A percentile compares a stretch with the other conserved stretches of the same genome.
Conservation (phyloP, 2,329 filamentous ascomycete genomes). For the Alternaria conjuncta region DNA sequence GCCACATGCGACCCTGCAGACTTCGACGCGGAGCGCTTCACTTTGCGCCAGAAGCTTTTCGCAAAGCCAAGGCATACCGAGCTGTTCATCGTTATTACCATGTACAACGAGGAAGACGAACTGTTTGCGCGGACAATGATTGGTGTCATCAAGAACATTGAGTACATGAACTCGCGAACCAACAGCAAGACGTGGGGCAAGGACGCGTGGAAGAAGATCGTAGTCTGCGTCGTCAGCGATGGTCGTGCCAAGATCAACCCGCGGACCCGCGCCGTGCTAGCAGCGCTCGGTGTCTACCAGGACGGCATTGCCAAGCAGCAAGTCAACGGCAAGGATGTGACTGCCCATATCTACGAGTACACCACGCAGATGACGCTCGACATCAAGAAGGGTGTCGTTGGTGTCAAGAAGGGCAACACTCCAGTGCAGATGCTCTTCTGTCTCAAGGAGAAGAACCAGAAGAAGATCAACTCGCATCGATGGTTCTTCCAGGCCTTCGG, state of each 20-base stretch:
- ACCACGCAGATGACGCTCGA: constrained; percentile 85
- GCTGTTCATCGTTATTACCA: constrained; percentile 94
- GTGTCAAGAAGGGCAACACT: constrained; percentile 80
- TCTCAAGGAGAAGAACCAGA: constrained; percentile 99
- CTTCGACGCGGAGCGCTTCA: constrained; percentile 89
- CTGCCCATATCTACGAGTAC: constrained; percentile 95
- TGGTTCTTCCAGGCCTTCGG: constrained; percentile 99
- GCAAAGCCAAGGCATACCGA: constrained; percentile 92
- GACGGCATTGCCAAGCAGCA: constrained; percentile 98
- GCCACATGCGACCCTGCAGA: constrained; percentile 91
- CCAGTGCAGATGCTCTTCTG: constrained; percentile 98
- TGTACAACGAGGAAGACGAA: constrained; percentile 99
- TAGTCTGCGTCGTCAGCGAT: constrained; percentile 96
- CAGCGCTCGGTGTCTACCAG: constrained; percentile 95
- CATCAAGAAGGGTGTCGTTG: constrained; percentile 88
- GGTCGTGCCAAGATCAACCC: constrained; percentile 97
- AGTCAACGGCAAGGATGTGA: constrained; percentile 95
- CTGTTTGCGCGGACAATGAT: constrained; percentile 95
- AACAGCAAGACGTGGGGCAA: constrained; percentile 98
- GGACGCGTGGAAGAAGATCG: constrained; percentile 99
- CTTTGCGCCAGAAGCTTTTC: constrained; percentile 87
- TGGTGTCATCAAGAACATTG: constrained; percentile 98
- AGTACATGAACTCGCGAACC: constrained; percentile 93
- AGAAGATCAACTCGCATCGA: constrained; percentile 99
- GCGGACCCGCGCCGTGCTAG: constrained; percentile 84